Evolutionary conservation across 805 yeast species (phyloP).

Genomic region (Wickerhamiella australiensis): DNA sequence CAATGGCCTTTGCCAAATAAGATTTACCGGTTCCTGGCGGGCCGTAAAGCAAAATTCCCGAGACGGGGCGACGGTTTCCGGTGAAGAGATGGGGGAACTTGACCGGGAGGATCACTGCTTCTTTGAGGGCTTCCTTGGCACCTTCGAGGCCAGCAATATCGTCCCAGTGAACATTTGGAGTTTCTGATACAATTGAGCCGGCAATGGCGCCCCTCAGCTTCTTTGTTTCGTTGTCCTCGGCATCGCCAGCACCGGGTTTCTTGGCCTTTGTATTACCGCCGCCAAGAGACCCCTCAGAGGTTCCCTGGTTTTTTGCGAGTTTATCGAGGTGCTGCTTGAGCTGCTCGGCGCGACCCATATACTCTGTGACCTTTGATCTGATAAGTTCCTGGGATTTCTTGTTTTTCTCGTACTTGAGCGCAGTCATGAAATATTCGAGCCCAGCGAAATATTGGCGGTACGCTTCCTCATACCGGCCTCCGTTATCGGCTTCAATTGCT

Average conservation of each 20-base stretch:
- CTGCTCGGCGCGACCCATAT: constrained; percentile 85
- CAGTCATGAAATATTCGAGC: constrained; percentile 87
- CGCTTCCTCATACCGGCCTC: constrained; percentile 84
- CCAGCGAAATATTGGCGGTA: constrained; percentile 87
- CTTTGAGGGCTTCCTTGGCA: constrained; percentile 93
- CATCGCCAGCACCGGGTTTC: constrained; percentile 33
- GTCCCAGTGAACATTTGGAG: constrained; percentile 85
- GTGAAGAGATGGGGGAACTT: constrained; percentile 90
- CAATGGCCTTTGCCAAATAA: constrained; percentile 92
- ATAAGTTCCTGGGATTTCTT: constrained; percentile 79
- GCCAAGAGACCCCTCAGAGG: constrained; percentile 41
- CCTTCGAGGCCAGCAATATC: constrained; percentile 93
- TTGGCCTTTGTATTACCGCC: constrained; percentile 46
- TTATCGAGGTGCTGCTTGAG: constrained; percentile 78
- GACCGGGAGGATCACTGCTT: constrained; percentile 93
- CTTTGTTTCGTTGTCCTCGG: constrained; percentile 72
- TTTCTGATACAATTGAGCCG: constrained; percentile 82
- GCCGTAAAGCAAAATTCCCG: constrained; percentile 79
- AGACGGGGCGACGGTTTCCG: constrained; percentile 86
- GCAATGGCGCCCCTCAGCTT: constrained; percentile 83
- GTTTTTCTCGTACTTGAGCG: constrained; percentile 85
- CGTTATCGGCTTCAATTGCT: constrained; percentile 90
- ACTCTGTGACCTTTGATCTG: constrained; percentile 80
- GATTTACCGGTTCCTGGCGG: constrained; percentile 99
- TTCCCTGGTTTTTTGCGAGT: constrained; percentile 33